Evolutionary conservation across 306 rosid species (phyloP), one percentile per base, ranked within the genome.

Genomic region (Begonia masoniana): DNA sequence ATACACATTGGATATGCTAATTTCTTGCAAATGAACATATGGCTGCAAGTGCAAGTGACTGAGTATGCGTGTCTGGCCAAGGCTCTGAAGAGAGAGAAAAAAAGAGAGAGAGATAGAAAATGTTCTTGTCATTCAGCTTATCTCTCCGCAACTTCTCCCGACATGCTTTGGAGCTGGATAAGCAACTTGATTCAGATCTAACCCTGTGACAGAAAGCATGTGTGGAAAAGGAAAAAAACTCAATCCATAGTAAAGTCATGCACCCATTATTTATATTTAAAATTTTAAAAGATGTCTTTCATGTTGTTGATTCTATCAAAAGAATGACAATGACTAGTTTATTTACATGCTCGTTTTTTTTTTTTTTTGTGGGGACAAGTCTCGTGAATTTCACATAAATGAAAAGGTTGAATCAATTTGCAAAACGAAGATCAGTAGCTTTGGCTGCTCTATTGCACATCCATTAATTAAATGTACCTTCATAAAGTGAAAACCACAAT

Each of bases 131-230:
- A 12, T 89, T 89, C 63, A 89, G 95, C 76, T 73, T 85, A 60
- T 85, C 97, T 74, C 97, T 89, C 19, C 95, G 81, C 73, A 78
- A 62, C 84, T 89, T 89, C 78, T 89, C 97, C 63, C 97, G 69
- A 68, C 94, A 85, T 12, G 97, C 97, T 78, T 89, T 89, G 36
- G 95, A 80, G 76, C 83, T 89, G 49, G 95, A 55, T 57, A 72
- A 73, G 73, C 77, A 47, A 60, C 77, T 61, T 9, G 83, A 68
- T 59, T 89, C 97, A 50, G 83, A 61, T 70, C 91, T 72, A 53
- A 64, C 87, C 81, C 97, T 89, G 79, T 43, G 26, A 12, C 31
- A 60, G 15, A 60, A 60, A 50, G 19, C 8, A 10, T 14, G 50
- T 3, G 8, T 17, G 19, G 7, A 9, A 26, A 3, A 60, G 39